Evolutionary conservation across 2,329 filamentous ascomycete genomes (phyloP), one percentile per base, ranked within the genome.

Genomic region (Mariannaea elegans): DNA sequence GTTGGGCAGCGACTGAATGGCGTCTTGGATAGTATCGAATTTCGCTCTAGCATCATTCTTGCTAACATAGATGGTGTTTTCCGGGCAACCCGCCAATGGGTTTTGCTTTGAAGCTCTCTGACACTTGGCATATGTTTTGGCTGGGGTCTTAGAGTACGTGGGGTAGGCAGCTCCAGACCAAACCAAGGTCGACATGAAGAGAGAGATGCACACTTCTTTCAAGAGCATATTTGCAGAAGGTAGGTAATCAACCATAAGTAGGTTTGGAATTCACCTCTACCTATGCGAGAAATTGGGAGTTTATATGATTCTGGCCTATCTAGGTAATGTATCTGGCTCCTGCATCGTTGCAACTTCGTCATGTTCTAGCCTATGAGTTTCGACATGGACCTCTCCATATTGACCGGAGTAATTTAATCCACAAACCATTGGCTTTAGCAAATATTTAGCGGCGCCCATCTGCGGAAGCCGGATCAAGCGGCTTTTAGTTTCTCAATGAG

Each of bases 61-160:
- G 59, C 75, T 76, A n/a, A 81, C 79, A 54, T 76, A 79, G n/a
- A 81, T 63, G 4, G 78, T 80, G 1, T 75, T 75, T 1, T 65
- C 46, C 0, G 79, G 78, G 45, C 79, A 81, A 3, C 77, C 77
- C 2, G 73, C 64, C 7, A 64, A 60, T 1, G 67, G 64, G 16
- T 39, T 45, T n/a, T 44, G 54, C 8, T 67, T 68, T 8, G 57
- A 39, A 3, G 23, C 39, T 0, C 42, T 60, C 38, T 68, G 66
- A 2, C 66, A 68, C 39, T 62, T 62, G 1, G 59, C 66, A 10
- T 68, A 68, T 3, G 66, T 68, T 6, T 56, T 61, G 6, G 61
- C 66, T 0, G 66, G 66, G 0, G 42, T 46, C 12, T 59, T 66
- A 1, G 38, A 9, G 16, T 19, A 34, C 2, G 36, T 59, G 5